Base-by-base conservation (phyloP, 805 yeast species). In the Wickerhamomyces alni region DNA sequence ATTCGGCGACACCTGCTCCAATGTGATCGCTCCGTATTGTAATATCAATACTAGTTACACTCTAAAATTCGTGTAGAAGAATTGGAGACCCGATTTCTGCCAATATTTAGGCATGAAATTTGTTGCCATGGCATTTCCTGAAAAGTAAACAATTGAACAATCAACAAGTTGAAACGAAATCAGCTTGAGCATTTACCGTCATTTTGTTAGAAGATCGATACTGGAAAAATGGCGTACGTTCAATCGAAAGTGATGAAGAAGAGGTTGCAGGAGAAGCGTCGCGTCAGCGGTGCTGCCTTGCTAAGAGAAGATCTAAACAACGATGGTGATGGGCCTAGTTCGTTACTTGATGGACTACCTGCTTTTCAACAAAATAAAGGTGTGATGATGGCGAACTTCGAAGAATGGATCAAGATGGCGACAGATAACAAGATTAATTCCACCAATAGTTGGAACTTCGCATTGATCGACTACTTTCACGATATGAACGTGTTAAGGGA, bases 391-490 rank as follows among this genome's bases (percentile, higher is more conserved):
- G 77, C 73, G 13, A 72, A 55, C 37, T 55, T 52, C 15, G 59
- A 55, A 17, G 54, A 54, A 33, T 55, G 59, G 59, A 51, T 55
- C 35, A 50, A 53, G 36, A 46, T 55, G 57, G 58, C 58, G 2
- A 54, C 58, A 1, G 59, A 55, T 31, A 55, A 55, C 34, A 87
- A 85, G 58, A 87, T 88, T 63, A 88, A 85, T 43, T 73, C 87
- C 1, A 70, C 81, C 32, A 89, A 89, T 58, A 80, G 93, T 52
- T 88, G 96, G 96, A 82, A 84, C 51, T 78, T 87, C 53, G 95
- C 89, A 1, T 70, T 88, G 54, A 89, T 88, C 53, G 97, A 89
- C 59, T 88, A 88, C 60, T 89, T 88, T 57, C 86, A 88, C 52
- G 95, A 87, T 52, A 66, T 87, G 61, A 73, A 83, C 24, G 74